Conservation (phyloP, 2,329 filamentous ascomycete species). For the Sporothrix euskadiensis region DNA sequence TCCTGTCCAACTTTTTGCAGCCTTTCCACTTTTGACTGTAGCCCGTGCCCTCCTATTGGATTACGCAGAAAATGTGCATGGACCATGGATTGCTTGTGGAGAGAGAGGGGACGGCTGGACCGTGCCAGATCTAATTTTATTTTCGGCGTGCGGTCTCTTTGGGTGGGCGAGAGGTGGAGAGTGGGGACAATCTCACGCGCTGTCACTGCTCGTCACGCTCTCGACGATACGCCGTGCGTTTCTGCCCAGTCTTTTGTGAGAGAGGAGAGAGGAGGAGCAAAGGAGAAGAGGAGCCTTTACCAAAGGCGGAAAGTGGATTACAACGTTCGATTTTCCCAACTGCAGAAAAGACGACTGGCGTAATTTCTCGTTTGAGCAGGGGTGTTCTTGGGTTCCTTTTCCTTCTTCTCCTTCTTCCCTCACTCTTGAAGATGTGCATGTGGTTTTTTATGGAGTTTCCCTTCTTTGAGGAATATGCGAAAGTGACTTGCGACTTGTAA, state of each 20-base stretch:
- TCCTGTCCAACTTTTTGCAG: conserved; percentile 3
- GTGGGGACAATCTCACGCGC: not conserved
- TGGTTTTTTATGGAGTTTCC: conserved; percentile 9
- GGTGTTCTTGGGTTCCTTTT: not conserved
- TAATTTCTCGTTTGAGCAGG: conserved; percentile 21
- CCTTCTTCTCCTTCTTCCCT: no score
- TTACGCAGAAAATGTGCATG: not conserved
- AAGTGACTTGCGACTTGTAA: not conserved
- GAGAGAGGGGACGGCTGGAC: conserved; percentile 4
- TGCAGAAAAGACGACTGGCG: not conserved
- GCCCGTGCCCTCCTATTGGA: conserved; percentile 1
- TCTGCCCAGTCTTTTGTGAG: not conserved
- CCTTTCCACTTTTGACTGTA: not conserved
- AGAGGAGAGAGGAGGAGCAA: no score
- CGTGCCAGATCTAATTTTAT: conserved; percentile 27
- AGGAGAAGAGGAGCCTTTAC: not conserved
- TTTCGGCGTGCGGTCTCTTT: conserved; percentile 22
- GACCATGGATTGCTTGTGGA: conserved; percentile 1
- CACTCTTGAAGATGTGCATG: not conserved
- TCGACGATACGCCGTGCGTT: not conserved
- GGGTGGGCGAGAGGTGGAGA: not conserved
- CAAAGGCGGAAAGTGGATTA: conserved; percentile 1
- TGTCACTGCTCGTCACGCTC: not conserved
- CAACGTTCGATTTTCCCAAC: not conserved
- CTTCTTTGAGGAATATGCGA: not conserved